phyloP scores from a whole-genome alignment of 2,329 filamentous ascomycete genomes.

The Alternaria sp. region DNA sequence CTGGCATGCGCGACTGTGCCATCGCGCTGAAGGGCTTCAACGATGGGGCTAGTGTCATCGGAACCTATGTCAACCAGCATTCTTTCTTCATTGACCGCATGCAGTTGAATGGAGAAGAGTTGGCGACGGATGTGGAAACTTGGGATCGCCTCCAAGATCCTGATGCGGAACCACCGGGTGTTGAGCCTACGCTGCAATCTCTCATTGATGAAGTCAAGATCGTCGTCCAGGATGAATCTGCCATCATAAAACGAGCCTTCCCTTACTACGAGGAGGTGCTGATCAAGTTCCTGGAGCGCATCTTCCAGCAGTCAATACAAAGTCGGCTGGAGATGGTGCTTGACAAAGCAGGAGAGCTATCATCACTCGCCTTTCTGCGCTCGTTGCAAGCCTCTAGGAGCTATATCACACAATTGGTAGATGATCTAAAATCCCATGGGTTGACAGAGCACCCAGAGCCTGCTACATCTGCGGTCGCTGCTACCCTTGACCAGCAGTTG shows the following conservation, averaged over 20 bases:
- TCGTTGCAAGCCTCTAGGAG: conserved; percentile 89
- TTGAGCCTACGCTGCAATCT: conserved; percentile 91
- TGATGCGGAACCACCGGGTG: conserved; percentile 86
- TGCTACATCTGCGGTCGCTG: conserved; percentile 83
- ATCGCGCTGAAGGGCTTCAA: conserved; percentile 95
- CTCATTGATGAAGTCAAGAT: conserved; percentile 93
- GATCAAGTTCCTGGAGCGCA: conserved; percentile 89
- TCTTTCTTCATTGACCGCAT: conserved; percentile 98
- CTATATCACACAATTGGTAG: conserved; percentile 86
- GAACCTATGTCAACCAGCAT: conserved; percentile 96
- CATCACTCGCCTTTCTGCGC: conserved; percentile 88
- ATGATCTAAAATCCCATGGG: conserved; percentile 93
- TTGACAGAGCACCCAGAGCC: conserved; percentile 94
- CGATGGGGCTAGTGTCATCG: conserved; percentile 93
- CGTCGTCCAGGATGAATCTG: conserved; percentile 95
- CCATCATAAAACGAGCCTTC: conserved; percentile 95
- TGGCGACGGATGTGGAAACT: conserved; percentile 72
- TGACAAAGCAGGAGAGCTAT: conserved; percentile 91
- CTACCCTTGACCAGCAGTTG: conserved; percentile 71
- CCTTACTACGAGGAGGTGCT: conserved; percentile 96
- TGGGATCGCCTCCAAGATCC: conserved; percentile 96
- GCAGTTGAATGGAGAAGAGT: conserved; percentile 87
- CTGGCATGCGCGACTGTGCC: conserved; percentile 97
- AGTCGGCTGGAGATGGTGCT: conserved; percentile 94
- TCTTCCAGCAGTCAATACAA: conserved; percentile 98